A percentile compares a stretch with the other conserved stretches of the same genome.
Conservation (phyloP, 371 early-diverging fungal genomes). For the Syncephalastrum contaminatum region DNA sequence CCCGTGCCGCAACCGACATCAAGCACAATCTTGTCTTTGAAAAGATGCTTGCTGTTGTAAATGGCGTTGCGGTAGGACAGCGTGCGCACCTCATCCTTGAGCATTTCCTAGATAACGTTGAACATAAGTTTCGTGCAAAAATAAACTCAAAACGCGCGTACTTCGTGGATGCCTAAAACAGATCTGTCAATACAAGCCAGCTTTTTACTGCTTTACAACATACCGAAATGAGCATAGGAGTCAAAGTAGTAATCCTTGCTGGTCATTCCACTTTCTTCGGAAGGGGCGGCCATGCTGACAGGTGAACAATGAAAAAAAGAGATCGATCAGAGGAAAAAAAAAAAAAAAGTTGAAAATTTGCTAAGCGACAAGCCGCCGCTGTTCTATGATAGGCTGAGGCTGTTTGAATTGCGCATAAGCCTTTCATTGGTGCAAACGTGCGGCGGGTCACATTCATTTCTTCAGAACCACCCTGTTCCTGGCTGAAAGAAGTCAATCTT, state of each 20-base stretch:
- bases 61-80: slow-evolving; percentile 91
- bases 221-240: slow-evolving; percentile 95
- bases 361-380: no score
- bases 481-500: no score
- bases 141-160: slow-evolving; percentile 7
- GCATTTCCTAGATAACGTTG: slow-evolving; percentile 74
- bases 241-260: slow-evolving; percentile 96
- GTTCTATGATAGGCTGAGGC: no score
- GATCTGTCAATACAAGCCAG: background rate
- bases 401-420: no score
- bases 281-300: background rate
- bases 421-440: no score
- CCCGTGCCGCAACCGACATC: slow-evolving; percentile 98
- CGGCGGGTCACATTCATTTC: no score
- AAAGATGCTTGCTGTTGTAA: slow-evolving; percentile 89
- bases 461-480: no score
- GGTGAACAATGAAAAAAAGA: slow-evolving; percentile 1
- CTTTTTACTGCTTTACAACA: slow-evolving; percentile 9
- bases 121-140: background rate
- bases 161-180: slow-evolving; percentile 56
- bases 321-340: slow-evolving; percentile 1
- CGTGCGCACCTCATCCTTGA: slow-evolving; percentile 96
- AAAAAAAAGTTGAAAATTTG: background rate
- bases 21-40: slow-evolving; percentile 95
- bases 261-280: slow-evolving; percentile 42